These are phyloP conservation scores for Eryngium alpinum DNA, from an alignment of 140 eudicot genomes.

Conservation along the genomic window DNA sequence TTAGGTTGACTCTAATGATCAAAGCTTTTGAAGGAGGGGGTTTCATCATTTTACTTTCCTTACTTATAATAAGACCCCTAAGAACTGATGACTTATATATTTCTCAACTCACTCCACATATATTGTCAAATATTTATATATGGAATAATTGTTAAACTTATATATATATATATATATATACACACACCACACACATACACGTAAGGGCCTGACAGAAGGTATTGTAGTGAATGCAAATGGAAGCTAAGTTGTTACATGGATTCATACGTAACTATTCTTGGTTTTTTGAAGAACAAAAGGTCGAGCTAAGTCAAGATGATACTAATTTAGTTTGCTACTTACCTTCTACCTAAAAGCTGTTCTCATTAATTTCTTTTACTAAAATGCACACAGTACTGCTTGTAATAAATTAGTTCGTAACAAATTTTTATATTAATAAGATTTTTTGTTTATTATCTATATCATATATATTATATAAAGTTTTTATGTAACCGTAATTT, in stretches of 20 bases:
- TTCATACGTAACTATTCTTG: not conserved
- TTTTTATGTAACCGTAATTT: too few species aligned
- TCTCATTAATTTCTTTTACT: too few species aligned
- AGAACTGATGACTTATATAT: not conserved
- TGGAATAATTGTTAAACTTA: not conserved
- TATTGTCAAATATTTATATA: not conserved
- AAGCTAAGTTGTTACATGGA: not conserved
- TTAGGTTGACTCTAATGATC: constrained; percentile 55
- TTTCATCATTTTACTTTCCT: constrained; percentile 46
- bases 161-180: too few species aligned
- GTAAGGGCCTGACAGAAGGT: not conserved
- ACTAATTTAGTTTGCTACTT: not conserved
- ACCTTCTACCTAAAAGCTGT: too few species aligned
- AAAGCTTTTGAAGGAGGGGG: constrained; percentile 59
- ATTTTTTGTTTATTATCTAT: too few species aligned
- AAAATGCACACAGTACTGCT: too few species aligned
- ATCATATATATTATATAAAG: too few species aligned
- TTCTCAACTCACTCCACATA: not conserved
- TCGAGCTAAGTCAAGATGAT: not conserved
- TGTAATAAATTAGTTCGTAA: too few species aligned
- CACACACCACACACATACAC: not conserved
- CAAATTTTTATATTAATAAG: too few species aligned
- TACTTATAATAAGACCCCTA: too few species aligned
- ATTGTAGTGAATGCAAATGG: constrained; percentile 1
- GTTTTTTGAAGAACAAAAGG: not conserved